Evolutionary conservation across 352 stramenopile genomes (phyloP).

Genomic region (Globisporangium spinosum): DNA sequence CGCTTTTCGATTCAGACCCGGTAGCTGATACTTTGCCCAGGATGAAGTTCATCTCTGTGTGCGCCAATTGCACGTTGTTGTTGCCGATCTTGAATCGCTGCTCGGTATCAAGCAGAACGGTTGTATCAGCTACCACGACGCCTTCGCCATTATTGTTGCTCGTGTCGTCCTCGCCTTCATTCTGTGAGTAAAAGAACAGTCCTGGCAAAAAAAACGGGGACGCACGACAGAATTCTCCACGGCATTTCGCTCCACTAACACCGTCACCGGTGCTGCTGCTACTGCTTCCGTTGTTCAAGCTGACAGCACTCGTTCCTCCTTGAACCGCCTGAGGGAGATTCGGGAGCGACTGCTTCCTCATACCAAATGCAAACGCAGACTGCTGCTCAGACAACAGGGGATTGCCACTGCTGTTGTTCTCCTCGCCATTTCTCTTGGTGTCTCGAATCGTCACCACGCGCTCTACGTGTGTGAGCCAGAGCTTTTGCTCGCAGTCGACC

Average conservation of each 20-base stretch:
- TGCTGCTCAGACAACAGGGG: constrained; percentile 1
- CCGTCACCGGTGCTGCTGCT: neutral
- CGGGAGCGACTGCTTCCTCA: constrained; percentile 36
- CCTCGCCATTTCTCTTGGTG: neutral
- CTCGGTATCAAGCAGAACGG: constrained; percentile 36
- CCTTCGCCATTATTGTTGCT: constrained; percentile 5
- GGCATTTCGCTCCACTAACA: constrained; percentile 33
- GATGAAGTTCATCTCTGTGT: constrained; percentile 56
- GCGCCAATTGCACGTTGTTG: constrained; percentile 67
- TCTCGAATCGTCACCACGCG: constrained; percentile 12
- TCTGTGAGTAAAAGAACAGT: constrained; percentile 22
- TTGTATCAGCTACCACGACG: constrained; percentile 10
- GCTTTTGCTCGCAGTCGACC: constrained; percentile 22
- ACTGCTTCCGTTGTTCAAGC: constrained; percentile 8
- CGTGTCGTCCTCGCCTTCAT: neutral
- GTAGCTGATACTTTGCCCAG: constrained; percentile 9
- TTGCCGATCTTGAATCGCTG: constrained; percentile 69
- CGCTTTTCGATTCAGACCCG: constrained; percentile 12
- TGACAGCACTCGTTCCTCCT: neutral
- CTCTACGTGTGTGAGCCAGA: constrained; percentile 41
- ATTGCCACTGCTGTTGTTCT: neutral
- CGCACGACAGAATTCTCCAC: constrained; percentile 61
- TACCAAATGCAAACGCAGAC: neutral
- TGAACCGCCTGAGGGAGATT: constrained; percentile 24
- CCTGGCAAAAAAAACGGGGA: constrained; percentile 32